These are phyloP conservation scores for Scheffersomyces quercinus DNA, from an alignment of 1,139 yeast species.

Conservation along the genomic window DNA sequence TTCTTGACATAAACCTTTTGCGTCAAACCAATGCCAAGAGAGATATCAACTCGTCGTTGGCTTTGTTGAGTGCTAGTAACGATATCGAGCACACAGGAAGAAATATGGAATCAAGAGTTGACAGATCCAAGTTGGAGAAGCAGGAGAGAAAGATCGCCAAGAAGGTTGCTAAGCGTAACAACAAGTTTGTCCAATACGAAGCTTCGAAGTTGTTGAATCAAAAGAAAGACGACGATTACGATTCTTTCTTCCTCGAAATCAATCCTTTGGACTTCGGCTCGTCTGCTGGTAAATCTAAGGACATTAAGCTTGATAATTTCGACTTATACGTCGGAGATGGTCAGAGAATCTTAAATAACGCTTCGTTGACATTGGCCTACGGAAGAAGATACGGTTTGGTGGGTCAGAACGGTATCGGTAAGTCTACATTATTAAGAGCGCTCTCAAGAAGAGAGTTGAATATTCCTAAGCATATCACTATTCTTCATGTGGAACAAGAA, in stretches of 20 bases:
- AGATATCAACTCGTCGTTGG: slow-evolving; percentile 70
- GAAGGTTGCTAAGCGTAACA: slow-evolving; percentile 91
- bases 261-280: slow-evolving; percentile 92
- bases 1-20: slow-evolving; percentile 67
- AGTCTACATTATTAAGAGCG: slow-evolving; percentile 88
- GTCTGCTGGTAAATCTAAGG: slow-evolving; percentile 92
- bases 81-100: slow-evolving; percentile 93
- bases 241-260: slow-evolving; percentile 89
- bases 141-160: slow-evolving; percentile 97
- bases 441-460: slow-evolving; percentile 89
- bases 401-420: slow-evolving; percentile 99
- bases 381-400: slow-evolving; percentile 97
- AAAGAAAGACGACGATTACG: slow-evolving; percentile 71
- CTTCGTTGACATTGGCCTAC: slow-evolving; percentile 80
- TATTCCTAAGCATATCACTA: slow-evolving; percentile 92
- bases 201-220: slow-evolving; percentile 83
- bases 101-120: slow-evolving; percentile 90
- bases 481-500: slow-evolving; percentile 97
- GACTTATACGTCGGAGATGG: slow-evolving; percentile 96
- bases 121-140: slow-evolving; percentile 92
- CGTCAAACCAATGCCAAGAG: slow-evolving; percentile 61
- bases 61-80: slow-evolving; percentile 69
- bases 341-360: slow-evolving; percentile 85
- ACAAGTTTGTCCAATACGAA: slow-evolving; percentile 85
- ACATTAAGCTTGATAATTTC: slow-evolving; percentile 87